These are phyloP conservation scores for Kwoniella shivajii DNA, from an alignment of 1,284 basidiomycete genomes.

Conservation along the genomic window DNA sequence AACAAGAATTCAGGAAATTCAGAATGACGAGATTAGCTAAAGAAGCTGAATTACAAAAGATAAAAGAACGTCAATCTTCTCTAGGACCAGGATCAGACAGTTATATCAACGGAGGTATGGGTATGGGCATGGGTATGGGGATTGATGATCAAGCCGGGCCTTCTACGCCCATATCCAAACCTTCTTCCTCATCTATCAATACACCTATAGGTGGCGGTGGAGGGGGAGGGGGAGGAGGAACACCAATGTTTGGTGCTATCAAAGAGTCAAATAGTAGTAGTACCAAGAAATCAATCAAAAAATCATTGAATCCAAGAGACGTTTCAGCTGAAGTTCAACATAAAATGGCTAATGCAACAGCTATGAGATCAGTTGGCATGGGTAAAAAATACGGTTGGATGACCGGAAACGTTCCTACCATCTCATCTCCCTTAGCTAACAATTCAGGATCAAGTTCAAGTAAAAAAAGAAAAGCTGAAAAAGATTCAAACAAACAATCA, in stretches of 20 bases:
- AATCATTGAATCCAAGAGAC: constrained; percentile 20
- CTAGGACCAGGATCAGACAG: not conserved
- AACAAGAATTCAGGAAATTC: constrained; percentile 39
- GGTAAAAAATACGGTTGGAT: constrained; percentile 48
- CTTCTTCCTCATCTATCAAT: constrained; percentile 3
- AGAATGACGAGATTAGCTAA: constrained; percentile 45
- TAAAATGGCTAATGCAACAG: constrained; percentile 46
- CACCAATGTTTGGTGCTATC: constrained; percentile 29
- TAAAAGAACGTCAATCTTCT: constrained; percentile 20
- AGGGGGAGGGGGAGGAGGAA: not conserved
- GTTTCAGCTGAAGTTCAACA: constrained; percentile 43
- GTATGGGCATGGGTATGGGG: not conserved
- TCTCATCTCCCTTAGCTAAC: constrained; percentile 28
- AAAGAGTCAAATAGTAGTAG: constrained; percentile 11
- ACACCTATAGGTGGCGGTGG: constrained; percentile 11
- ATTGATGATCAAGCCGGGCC: constrained; percentile 5
- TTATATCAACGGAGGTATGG: not conserved
- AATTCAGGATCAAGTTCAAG: constrained; percentile 16
- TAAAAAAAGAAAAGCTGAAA: constrained; percentile 27
- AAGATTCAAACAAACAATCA: constrained; percentile 14
- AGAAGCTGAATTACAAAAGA: constrained; percentile 43
- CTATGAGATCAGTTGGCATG: constrained; percentile 29
- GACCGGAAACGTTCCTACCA: constrained; percentile 29
- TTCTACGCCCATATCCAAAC: constrained; percentile 10
- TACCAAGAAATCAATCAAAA: constrained; percentile 16